Conservation (phyloP, 345 rosid species). For the Moricandia moricandioides region DNA sequence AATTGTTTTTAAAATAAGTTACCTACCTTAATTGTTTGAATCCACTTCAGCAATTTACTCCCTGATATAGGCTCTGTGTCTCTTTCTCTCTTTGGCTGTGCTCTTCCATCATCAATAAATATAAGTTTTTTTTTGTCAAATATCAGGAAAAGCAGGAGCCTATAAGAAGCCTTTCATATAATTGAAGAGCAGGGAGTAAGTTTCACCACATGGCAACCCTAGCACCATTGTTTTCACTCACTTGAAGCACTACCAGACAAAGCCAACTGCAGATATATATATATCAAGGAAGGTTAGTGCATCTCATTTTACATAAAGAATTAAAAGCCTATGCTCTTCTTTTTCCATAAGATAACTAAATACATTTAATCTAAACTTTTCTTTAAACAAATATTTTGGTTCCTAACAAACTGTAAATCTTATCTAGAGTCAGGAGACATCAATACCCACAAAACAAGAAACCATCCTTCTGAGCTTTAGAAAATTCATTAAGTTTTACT, state of each 20-base stretch:
- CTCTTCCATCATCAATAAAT: slow-evolving; percentile 38
- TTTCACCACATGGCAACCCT: slow-evolving; percentile 49
- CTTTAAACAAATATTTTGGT: slow-evolving; percentile 19
- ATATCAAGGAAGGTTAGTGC: slow-evolving; percentile 37
- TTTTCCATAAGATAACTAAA: slow-evolving; percentile 20
- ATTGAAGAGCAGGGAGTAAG: slow-evolving; percentile 41
- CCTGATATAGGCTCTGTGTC: slow-evolving; percentile 30
- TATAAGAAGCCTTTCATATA: slow-evolving; percentile 39
- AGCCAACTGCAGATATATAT: slow-evolving; percentile 42
- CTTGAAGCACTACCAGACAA: slow-evolving; percentile 51
- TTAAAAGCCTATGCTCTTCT: slow-evolving; percentile 36
- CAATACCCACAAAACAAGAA: slow-evolving; percentile 18
- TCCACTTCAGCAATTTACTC: slow-evolving; percentile 30
- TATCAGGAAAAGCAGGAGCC: slow-evolving; percentile 38
- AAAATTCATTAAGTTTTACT: slow-evolving; percentile 3
- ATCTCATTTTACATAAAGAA: slow-evolving; percentile 33
- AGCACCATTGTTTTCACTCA: slow-evolving; percentile 46
- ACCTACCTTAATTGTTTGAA: slow-evolving; percentile 21
- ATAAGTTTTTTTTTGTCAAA: background rate
- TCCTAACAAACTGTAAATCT: slow-evolving; percentile 21
- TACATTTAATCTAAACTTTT: slow-evolving; percentile 11
- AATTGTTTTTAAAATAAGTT: background rate
- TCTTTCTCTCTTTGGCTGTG: slow-evolving; percentile 33
- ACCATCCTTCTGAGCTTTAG: slow-evolving; percentile 6
- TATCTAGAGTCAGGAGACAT: slow-evolving; percentile 16